Evolutionary conservation across 2,329 filamentous ascomycete genomes (phyloP).

Genomic region (Thyridium curvatum): DNA sequence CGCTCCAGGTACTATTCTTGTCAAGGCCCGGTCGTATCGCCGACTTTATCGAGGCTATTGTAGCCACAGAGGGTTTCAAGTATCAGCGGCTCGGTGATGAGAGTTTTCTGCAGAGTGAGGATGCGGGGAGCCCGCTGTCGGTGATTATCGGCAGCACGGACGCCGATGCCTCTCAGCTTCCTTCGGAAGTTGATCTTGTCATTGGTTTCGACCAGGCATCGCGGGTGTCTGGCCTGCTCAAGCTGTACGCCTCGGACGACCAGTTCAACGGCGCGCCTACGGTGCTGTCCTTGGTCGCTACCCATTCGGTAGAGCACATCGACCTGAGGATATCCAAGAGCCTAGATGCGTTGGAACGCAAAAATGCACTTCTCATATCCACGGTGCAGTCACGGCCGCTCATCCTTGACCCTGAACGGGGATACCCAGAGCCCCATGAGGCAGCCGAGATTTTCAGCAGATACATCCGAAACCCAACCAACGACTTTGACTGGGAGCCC

Average conservation of each 20-base stretch:
- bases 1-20: constrained; percentile 46
- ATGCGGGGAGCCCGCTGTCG: constrained; percentile 14
- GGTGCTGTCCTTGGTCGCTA: constrained; percentile 42
- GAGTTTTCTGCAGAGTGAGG: constrained; percentile 3
- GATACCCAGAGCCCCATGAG: constrained; percentile 34
- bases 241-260: constrained; percentile 8
- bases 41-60: constrained; percentile 44
- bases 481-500: constrained; percentile 38
- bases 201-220: constrained; percentile 49
- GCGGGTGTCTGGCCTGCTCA: constrained; percentile 25
- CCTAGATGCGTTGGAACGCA: constrained; percentile 37
- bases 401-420: constrained; percentile 30
- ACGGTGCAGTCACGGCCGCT: constrained; percentile 28
- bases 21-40: constrained; percentile 42
- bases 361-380: constrained; percentile 29
- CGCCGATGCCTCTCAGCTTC: constrained; percentile 26
- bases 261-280: constrained; percentile 23
- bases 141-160: constrained; percentile 36
- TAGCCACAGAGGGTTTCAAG: constrained; percentile 30
- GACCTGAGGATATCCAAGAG: constrained; percentile 35
- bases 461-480: constrained; percentile 32
- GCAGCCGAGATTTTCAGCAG: constrained; percentile 40
- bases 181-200: constrained; percentile 39
- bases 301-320: constrained; percentile 50
- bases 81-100: constrained; percentile 18